Evolutionary conservation across 495 filamentous ascomycete genomes (phyloP).

Genomic region (Penicillium tannophilum): DNA sequence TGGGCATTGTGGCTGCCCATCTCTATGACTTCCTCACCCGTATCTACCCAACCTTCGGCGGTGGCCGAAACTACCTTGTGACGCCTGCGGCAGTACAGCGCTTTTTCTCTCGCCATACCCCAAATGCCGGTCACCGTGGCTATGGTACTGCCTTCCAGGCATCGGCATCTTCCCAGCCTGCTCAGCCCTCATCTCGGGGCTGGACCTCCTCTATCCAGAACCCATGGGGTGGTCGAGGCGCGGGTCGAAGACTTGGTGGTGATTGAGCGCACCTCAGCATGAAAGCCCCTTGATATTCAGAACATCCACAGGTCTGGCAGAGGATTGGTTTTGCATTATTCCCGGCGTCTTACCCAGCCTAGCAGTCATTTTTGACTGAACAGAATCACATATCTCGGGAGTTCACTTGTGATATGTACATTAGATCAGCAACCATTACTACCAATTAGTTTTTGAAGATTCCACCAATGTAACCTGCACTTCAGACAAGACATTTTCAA

Average conservation of each 20-base stretch:
- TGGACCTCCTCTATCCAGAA: conserved; percentile 41
- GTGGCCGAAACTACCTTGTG: conserved; percentile 67
- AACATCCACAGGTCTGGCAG: neutral
- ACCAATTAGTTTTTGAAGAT: neutral
- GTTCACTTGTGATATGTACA: neutral
- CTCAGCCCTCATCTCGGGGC: conserved; percentile 31
- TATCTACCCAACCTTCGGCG: conserved; percentile 81
- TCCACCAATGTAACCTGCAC: neutral
- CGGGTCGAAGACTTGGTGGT: conserved; percentile 66
- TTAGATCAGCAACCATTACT: neutral
- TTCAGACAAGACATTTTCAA: neutral
- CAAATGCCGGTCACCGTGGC: conserved; percentile 34
- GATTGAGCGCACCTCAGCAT: neutral
- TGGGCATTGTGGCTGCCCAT: conserved; percentile 79
- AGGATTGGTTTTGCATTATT: neutral
- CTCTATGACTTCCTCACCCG: conserved; percentile 82
- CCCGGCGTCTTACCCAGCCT: neutral
- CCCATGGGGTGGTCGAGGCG: conserved; percentile 66
- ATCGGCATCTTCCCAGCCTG: conserved; percentile 22
- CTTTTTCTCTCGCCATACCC: conserved; percentile 54
- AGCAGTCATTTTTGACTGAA: neutral
- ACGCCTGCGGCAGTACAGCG: conserved; percentile 69
- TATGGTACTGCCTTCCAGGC: conserved; percentile 63
- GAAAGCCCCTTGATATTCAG: neutral
- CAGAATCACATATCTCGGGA: neutral